Conservation (phyloP, 371 early-diverging fungal species). For the Actinomortierella wolfii region DNA sequence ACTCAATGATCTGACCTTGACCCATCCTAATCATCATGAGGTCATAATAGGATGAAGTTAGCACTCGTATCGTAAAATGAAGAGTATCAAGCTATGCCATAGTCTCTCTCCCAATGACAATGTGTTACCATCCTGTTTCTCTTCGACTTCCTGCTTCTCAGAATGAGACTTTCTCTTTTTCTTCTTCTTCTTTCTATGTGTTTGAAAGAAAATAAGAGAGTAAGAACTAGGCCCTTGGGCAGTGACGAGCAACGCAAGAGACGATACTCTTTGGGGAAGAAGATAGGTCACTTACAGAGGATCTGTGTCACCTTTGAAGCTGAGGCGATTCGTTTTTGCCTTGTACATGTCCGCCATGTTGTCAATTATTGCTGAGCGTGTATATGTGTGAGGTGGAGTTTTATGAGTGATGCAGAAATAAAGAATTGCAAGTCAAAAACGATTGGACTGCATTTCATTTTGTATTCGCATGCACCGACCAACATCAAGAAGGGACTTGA, state of each 20-base stretch:
- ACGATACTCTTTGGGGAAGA: slow-evolving; percentile 1
- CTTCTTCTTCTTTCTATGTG: slow-evolving; percentile 60
- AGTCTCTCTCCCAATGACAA: background rate
- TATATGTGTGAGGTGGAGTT: too few species aligned
- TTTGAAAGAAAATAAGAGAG: background rate
- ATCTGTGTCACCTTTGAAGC: slow-evolving; percentile 64
- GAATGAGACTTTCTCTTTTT: slow-evolving; percentile 54
- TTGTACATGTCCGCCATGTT: slow-evolving; percentile 42
- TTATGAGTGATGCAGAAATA: too few species aligned
- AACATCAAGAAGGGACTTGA: too few species aligned
- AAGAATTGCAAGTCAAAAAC: too few species aligned
- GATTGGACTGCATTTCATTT: too few species aligned
- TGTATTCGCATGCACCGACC: too few species aligned
- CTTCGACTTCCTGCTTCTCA: slow-evolving; percentile 33
- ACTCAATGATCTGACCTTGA: slow-evolving; percentile 59
- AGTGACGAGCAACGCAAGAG: background rate
- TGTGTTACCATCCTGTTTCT: slow-evolving; percentile 49
- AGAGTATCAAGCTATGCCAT: background rate
- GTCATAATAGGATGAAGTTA: background rate
- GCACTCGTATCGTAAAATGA: background rate
- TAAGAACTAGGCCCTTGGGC: background rate
- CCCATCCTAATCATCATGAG: slow-evolving; percentile 59
- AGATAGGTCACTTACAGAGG: slow-evolving; percentile 49
- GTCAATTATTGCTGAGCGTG: background rate
- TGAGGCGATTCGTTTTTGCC: slow-evolving; percentile 53